These are phyloP conservation scores for Plasmopara viticola DNA, from an alignment of 352 stramenopile genomes.

Conservation along the genomic window DNA sequence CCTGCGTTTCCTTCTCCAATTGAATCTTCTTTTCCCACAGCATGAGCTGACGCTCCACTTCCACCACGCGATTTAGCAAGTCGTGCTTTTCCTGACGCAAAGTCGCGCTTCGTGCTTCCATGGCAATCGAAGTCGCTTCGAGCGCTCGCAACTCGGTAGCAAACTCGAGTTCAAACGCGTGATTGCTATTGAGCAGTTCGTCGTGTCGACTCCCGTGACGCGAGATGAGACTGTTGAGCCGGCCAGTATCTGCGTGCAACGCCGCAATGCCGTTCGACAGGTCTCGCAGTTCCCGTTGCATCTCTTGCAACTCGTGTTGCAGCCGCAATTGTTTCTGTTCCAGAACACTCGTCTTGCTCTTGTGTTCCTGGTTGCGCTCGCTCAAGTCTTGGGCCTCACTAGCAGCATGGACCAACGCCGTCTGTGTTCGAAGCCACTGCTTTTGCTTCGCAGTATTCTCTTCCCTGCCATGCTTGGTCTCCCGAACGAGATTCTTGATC, in stretches of 20 bases:
- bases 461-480: conserved; percentile 65
- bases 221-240: conserved; percentile 91
- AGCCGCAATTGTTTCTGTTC: conserved; percentile 88
- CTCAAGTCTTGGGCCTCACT: conserved; percentile 84
- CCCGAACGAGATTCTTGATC: conserved; percentile 89
- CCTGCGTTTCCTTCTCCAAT: conserved; percentile 94
- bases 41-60: conserved; percentile 90
- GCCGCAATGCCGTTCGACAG: conserved; percentile 53
- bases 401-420: conserved; percentile 80
- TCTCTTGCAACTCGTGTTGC: conserved; percentile 70
- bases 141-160: conserved; percentile 88
- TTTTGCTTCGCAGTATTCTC: conserved; percentile 81
- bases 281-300: conserved; percentile 81
- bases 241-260: conserved; percentile 90
- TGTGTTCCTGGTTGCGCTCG: conserved; percentile 87
- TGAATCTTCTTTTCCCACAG: conserved; percentile 97
- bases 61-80: conserved; percentile 85
- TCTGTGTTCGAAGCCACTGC: conserved; percentile 89
- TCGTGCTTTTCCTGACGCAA: conserved; percentile 84
- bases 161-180: conserved; percentile 88
- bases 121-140: conserved; percentile 61
- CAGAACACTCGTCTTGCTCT: conserved; percentile 85
- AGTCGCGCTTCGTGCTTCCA: conserved; percentile 65
- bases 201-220: conserved; percentile 76
- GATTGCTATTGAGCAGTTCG: conserved; percentile 83